Conservation (phyloP, 2,329 filamentous ascomycete species). For the Aspergillus luchuensis region DNA sequence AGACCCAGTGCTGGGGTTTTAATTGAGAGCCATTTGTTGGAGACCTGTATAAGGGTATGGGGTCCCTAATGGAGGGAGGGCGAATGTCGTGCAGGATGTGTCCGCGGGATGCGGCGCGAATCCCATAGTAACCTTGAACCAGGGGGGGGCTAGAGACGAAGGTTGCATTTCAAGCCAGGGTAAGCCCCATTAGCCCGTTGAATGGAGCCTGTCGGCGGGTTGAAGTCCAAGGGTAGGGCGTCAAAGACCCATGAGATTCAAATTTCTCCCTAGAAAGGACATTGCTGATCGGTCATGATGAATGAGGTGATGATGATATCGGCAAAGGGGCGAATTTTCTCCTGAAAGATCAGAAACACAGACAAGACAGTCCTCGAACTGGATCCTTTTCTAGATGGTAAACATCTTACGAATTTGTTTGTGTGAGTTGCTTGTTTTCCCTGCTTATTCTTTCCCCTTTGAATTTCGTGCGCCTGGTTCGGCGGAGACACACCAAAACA, state of each 20-base stretch:
- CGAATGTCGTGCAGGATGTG: constrained; percentile 26
- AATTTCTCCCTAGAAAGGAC: neutral
- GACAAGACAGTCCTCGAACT: neutral
- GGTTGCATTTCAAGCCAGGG: constrained; percentile 22
- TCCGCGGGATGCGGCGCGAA: constrained; percentile 25
- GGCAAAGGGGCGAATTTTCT: neutral
- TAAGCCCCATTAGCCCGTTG: constrained; percentile 10
- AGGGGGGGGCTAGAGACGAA: constrained; percentile 16
- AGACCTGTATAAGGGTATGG: constrained; percentile 10
- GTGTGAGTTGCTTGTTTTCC: neutral
- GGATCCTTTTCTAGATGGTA: neutral
- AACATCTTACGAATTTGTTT: neutral
- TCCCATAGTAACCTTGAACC: constrained; percentile 27
- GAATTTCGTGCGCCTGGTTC: neutral
- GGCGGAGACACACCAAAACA: neutral
- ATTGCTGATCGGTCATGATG: neutral
- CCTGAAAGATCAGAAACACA: neutral
- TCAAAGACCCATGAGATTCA: neutral
- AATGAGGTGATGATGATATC: neutral
- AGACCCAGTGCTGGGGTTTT: constrained; percentile 14
- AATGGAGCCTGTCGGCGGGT: neutral
- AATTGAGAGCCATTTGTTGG: constrained; percentile 13
- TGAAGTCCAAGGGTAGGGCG: neutral
- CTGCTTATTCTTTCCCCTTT: neutral
- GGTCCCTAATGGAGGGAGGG: constrained; percentile 17